Base-by-base conservation (phyloP, 73 alveolate species). In the Paraurostyla sp. region DNA sequence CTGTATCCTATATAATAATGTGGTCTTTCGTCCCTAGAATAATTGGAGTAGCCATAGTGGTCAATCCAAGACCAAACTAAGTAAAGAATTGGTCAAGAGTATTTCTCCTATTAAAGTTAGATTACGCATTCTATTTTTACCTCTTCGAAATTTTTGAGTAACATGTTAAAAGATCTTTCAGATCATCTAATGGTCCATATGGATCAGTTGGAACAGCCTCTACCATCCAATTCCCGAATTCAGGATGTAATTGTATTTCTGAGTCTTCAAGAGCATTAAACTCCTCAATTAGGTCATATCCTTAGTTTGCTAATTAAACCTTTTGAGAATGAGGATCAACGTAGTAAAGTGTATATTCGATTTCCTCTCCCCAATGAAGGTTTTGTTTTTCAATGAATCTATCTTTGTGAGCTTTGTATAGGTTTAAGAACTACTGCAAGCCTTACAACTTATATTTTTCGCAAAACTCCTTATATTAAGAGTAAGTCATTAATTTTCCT, bases 331-430 rank as follows among this genome's bases (percentile, higher is more conserved):
- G 76, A 23, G 27, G 57, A 69, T 90, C 92, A 22, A 95, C 29
- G 15, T 68, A 30, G 42, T 87, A 78, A 18, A 92, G 82, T 13
- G 92, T 85, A 35, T 93, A 95, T 82, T 95, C 98, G 22, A 93
- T 78, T 80, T 95, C 98, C 41, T 95, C 98, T 29, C 98, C 98
- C 97, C 98, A 95, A n/a, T 87, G 91, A 30, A 95, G 93, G n/a
- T 83, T 75, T 16, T 59, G 80, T 18, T 22, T 57, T 56, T 42
- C 65, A 33, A 54, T 91, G 60, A 62, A 42, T 15, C 83, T 58
- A 56, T 87, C 93, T 32, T 91, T 87, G 63, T 90, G 88, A 42
- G 84, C 42, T 40, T 93, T 57, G 85, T 71, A 91, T 3, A 95
- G 86, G 62, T 85, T 87, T 56, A 93, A 35, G 90, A 94, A 92